phyloP scores from a whole-genome alignment of 2,329 filamentous ascomycete species.

The Xylariaceae sp. region DNA sequence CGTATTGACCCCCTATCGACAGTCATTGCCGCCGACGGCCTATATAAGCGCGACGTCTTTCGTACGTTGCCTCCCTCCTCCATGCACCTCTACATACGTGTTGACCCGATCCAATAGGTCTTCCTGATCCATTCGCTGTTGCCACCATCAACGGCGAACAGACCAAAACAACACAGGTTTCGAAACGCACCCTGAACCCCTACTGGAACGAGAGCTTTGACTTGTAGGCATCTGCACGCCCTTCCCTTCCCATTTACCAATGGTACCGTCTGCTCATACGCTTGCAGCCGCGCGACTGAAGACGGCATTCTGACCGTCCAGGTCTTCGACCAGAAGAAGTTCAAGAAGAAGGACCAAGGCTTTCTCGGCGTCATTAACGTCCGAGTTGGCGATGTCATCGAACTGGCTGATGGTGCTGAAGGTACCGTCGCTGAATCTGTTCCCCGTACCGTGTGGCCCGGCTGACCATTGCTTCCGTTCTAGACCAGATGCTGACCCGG shows the following conservation, averaged over 20 bases:
- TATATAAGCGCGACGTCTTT: slow-evolving; percentile 99
- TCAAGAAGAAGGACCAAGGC: slow-evolving; percentile 99
- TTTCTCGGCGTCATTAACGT: slow-evolving; percentile 98
- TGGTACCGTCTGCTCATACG: slow-evolving; percentile 11
- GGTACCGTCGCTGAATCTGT: slow-evolving; percentile 47
- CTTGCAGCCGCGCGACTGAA: slow-evolving; percentile 72
- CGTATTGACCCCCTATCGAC: slow-evolving; percentile 15
- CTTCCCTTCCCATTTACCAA: slow-evolving; percentile 4
- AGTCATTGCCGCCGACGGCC: slow-evolving; percentile 98
- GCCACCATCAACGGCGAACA: slow-evolving; percentile 96
- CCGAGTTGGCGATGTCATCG: slow-evolving; percentile 87
- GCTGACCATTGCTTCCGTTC: slow-evolving; percentile 18
- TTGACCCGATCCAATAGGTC: slow-evolving; percentile 50
- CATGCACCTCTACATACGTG: not conserved
- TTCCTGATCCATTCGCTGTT: slow-evolving; percentile 95
- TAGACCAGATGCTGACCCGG: slow-evolving; percentile 97
- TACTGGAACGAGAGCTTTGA: slow-evolving; percentile 99
- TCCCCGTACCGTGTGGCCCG: slow-evolving; percentile 2
- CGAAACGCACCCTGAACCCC: slow-evolving; percentile 96
- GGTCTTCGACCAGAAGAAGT: slow-evolving; percentile 99
- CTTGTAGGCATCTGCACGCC: slow-evolving; percentile 57
- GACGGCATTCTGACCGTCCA: slow-evolving; percentile 96
- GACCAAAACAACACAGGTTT: slow-evolving; percentile 94
- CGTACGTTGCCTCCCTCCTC: slow-evolving; percentile 54
- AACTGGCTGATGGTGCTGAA: slow-evolving; percentile 81